These are phyloP conservation scores for Geranium rotundifolium DNA, from an alignment of 345 rosid genomes.

Conservation along the genomic window DNA sequence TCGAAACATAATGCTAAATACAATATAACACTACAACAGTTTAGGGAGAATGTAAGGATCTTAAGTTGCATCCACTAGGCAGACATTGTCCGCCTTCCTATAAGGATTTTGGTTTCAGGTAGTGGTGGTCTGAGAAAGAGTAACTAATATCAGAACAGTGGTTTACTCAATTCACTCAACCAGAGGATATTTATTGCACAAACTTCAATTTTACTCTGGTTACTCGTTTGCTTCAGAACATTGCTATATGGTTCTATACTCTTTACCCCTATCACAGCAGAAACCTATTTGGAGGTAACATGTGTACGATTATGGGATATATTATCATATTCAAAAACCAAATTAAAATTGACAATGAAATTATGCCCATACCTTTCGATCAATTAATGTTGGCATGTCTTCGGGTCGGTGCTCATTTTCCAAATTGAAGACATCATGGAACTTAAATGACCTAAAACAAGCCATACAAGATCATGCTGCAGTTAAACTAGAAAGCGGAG, in stretches of 20 bases:
- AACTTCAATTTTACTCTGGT: too few species aligned
- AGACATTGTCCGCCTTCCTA: neutral
- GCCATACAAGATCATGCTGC: slow-evolving; percentile 1
- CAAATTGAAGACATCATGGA: slow-evolving; percentile 74
- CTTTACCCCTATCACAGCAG: too few species aligned
- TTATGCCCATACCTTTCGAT: slow-evolving; percentile 50
- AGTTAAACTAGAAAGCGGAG: too few species aligned
- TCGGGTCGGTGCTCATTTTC: slow-evolving; percentile 77
- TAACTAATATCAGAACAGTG: neutral
- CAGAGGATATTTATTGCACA: too few species aligned
- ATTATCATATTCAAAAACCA: too few species aligned
- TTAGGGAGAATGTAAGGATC: neutral
- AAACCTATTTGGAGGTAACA: too few species aligned
- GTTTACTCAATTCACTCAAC: neutral
- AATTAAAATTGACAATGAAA: too few species aligned
- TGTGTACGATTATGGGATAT: too few species aligned
- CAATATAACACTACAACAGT: neutral
- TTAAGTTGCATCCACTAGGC: neutral
- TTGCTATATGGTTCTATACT: too few species aligned
- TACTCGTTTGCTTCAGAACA: too few species aligned
- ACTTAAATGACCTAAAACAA: slow-evolving; percentile 56
- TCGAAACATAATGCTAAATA: neutral
- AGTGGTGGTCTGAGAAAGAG: neutral
- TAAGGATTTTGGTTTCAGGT: neutral
- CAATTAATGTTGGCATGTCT: slow-evolving; percentile 86